Percentiles rank a stretch among this genome's conserved stretches.
Conservation (phyloP, 1,139 yeast species). For the Geotrichum aggregatum region DNA sequence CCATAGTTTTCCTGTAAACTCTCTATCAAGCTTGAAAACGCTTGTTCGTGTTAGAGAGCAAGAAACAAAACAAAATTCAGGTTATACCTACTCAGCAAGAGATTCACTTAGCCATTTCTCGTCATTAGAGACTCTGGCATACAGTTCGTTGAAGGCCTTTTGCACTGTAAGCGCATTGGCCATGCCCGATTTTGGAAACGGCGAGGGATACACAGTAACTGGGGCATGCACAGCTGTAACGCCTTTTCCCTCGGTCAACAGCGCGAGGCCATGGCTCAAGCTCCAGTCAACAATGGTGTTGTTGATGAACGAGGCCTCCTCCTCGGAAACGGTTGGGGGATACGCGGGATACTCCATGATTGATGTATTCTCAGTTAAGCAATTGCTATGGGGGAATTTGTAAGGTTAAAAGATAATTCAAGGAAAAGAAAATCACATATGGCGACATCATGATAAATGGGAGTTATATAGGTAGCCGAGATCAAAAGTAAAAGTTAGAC, state of each 20-base stretch:
- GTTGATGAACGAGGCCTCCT: slow-evolving; percentile 18
- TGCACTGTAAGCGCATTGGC: slow-evolving; percentile 67
- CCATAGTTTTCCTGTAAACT: slow-evolving; percentile 78
- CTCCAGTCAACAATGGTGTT: slow-evolving; percentile 64
- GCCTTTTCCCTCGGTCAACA: slow-evolving; percentile 52
- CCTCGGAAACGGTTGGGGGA: slow-evolving; percentile 17
- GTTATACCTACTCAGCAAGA: slow-evolving; percentile 43
- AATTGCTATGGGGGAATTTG: neutral
- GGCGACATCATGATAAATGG: neutral
- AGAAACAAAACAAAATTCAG: neutral
- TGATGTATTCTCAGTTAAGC: too few relatives aligned
- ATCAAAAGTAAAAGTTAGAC: too few relatives aligned
- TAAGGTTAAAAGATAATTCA: neutral
- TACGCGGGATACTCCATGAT: slow-evolving; percentile 19
- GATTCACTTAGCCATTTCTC: slow-evolving; percentile 59
- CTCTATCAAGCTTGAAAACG: slow-evolving; percentile 50
- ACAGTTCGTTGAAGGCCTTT: slow-evolving; percentile 63
- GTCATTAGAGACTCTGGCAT: slow-evolving; percentile 57
- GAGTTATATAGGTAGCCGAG: neutral
- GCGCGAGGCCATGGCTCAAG: slow-evolving; percentile 68
- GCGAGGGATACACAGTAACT: slow-evolving; percentile 84
- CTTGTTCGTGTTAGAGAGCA: slow-evolving; percentile 5
- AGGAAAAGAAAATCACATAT: neutral
- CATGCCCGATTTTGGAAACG: slow-evolving; percentile 67
- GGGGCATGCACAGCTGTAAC: slow-evolving; percentile 68